Evolutionary conservation across 2,329 filamentous ascomycete species (phyloP).

Genomic region (Dactylellina leptospora): DNA sequence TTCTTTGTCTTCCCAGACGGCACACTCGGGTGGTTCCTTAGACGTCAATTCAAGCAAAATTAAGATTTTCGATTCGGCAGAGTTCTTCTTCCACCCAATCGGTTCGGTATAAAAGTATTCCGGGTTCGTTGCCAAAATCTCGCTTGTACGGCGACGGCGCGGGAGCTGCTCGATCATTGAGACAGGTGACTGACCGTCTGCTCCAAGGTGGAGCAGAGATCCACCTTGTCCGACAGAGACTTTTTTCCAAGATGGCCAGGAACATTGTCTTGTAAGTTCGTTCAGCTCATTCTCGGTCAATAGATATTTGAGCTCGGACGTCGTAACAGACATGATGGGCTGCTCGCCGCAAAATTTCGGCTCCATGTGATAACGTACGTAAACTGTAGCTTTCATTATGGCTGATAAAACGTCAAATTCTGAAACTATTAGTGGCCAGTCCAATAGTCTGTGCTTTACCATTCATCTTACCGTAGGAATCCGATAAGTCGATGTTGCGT

Average conservation of each 20-base stretch:
- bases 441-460: no score
- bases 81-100: slow-evolving; percentile 16
- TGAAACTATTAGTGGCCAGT: no score
- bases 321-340: not conserved
- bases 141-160: not conserved
- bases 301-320: not conserved
- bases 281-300: slow-evolving; percentile 2
- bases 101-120: not conserved
- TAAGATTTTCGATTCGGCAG: not conserved
- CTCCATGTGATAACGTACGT: slow-evolving; percentile 6
- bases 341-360: not conserved
- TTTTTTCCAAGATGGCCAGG: slow-evolving; percentile 21
- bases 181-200: not conserved
- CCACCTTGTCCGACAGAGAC: slow-evolving; percentile 17
- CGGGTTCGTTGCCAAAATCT: not conserved
- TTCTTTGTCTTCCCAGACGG: slow-evolving; percentile 16
- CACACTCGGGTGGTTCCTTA: slow-evolving; percentile 16
- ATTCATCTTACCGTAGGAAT: no score
- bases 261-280: not conserved
- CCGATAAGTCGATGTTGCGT: no score
- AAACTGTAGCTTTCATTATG: slow-evolving; percentile 7
- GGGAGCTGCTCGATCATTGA: not conserved
- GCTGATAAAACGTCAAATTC: slow-evolving; percentile 1
- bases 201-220: not conserved
- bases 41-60: slow-evolving; percentile 14